phyloP scores from a whole-genome alignment of 441 rosid species.

The Flueggea neowawraea region DNA sequence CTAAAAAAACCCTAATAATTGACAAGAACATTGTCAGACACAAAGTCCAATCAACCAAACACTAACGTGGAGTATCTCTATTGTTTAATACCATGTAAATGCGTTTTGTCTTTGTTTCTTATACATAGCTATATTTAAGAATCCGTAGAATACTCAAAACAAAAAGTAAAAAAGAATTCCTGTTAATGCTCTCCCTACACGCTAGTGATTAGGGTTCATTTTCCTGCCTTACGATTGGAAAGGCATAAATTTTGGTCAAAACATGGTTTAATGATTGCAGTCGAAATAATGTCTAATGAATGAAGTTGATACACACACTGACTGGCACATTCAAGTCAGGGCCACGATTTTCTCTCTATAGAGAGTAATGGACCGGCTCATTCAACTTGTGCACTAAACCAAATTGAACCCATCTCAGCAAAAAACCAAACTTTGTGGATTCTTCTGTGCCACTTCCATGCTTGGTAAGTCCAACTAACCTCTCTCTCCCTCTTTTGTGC shows the following conservation, averaged over 20 bases:
- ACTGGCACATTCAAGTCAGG: neutral
- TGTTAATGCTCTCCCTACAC: too few relatives aligned
- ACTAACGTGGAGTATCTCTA: constrained; percentile 14
- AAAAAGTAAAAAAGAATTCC: neutral
- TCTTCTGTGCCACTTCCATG: constrained; percentile 15
- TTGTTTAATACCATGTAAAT: neutral
- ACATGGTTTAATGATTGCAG: constrained; percentile 1
- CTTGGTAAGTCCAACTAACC: constrained; percentile 2
- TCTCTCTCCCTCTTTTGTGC: neutral
- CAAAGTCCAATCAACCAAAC: neutral
- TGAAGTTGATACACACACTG: neutral
- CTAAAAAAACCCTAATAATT: constrained; percentile 17
- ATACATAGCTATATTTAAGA: neutral
- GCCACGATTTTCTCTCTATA: constrained; percentile 4
- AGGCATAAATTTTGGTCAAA: constrained; percentile 20
- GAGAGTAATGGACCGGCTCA: constrained; percentile 5
- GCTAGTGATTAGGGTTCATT: constrained; percentile 25
- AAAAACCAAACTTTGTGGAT: constrained; percentile 11
- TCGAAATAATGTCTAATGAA: constrained; percentile 13
- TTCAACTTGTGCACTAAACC: constrained; percentile 10
- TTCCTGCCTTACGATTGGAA: constrained; percentile 10
- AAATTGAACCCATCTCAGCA: constrained; percentile 13
- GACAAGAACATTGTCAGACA: constrained; percentile 13
- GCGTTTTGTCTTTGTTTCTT: constrained; percentile 9
- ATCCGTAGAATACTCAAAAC: too few relatives aligned